Evolutionary conservation across 306 rosid species (phyloP).

Genomic region (Acmispon strigosus): DNA sequence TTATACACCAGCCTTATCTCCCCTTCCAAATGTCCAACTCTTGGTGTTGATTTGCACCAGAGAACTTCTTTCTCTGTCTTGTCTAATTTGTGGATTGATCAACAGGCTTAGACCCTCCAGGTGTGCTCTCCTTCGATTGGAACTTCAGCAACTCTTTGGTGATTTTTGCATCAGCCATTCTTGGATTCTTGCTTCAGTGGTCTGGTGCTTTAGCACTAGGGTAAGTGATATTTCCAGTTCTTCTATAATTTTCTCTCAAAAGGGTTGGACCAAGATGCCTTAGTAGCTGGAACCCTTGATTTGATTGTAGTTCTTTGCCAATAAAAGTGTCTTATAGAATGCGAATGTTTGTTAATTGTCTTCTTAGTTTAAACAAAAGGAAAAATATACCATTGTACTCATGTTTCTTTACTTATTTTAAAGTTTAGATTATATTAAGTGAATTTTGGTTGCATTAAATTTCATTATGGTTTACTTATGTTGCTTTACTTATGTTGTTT

Average conservation of each 20-base stretch:
- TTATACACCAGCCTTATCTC: not conserved
- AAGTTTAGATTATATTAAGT: no score
- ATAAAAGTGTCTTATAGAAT: no score
- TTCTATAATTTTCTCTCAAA: not conserved
- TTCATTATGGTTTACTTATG: no score
- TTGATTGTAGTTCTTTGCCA: no score
- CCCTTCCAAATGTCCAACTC: not conserved
- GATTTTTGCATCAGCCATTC: conserved; percentile 65
- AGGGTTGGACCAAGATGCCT: no score
- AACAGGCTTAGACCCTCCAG: conserved; percentile 82
- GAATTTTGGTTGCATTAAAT: no score
- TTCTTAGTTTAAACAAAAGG: no score
- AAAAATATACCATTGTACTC: no score
- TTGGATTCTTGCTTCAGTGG: conserved; percentile 92
- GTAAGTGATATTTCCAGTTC: conserved; percentile 30
- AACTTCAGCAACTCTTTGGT: conserved; percentile 49
- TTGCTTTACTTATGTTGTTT: no score
- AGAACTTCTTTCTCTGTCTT: not conserved
- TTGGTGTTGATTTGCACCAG: not conserved
- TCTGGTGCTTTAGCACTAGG: conserved; percentile 89
- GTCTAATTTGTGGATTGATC: conserved; percentile 8
- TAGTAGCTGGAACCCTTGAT: no score
- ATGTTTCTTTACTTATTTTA: no score
- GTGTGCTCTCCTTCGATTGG: conserved; percentile 66
- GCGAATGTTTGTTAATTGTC: no score